These are phyloP conservation scores for Populus hybrid DNA, from an alignment of 441 rosid species.

Conservation along the genomic window DNA sequence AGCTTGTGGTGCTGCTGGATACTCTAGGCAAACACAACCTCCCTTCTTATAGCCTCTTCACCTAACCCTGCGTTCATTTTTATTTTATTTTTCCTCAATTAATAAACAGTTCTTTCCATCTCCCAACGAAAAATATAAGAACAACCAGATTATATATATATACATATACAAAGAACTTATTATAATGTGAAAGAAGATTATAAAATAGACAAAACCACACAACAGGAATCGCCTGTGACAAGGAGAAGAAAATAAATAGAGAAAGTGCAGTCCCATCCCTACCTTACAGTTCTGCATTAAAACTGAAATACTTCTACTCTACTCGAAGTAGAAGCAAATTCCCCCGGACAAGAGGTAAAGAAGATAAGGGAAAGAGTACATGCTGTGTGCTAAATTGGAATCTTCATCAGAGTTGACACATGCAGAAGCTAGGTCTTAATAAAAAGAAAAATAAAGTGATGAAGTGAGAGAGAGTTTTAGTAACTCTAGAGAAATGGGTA, in stretches of 20 bases:
- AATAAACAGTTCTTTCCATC: conserved; percentile 22
- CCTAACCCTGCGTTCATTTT: conserved; percentile 41
- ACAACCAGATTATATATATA: not conserved
- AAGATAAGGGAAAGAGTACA: conserved; percentile 29
- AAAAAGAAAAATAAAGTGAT: conserved; percentile 6
- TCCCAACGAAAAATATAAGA: conserved; percentile 20
- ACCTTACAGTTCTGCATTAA: conserved; percentile 29
- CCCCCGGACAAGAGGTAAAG: conserved; percentile 40
- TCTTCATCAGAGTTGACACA: conserved; percentile 41
- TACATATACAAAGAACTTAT: not conserved
- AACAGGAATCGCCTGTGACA: conserved; percentile 44
- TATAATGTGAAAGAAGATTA: not conserved
- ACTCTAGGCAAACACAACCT: conserved; percentile 25
- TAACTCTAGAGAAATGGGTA: conserved; percentile 35
- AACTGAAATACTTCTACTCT: conserved; percentile 39
- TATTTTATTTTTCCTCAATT: conserved; percentile 11
- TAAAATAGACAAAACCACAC: conserved; percentile 31
- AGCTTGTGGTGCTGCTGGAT: conserved; percentile 24
- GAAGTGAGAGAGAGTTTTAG: conserved; percentile 3
- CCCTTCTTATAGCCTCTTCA: conserved; percentile 70
- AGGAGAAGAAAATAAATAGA: conserved; percentile 28
- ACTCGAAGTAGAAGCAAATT: conserved; percentile 44
- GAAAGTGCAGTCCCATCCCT: conserved; percentile 26
- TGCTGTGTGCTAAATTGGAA: conserved; percentile 46
- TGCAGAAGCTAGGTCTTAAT: conserved; percentile 22